Evolutionary conservation across 1,139 yeast species (phyloP), one percentile per base, ranked within the genome.

Genomic region (Blastobotrys indianensis): DNA sequence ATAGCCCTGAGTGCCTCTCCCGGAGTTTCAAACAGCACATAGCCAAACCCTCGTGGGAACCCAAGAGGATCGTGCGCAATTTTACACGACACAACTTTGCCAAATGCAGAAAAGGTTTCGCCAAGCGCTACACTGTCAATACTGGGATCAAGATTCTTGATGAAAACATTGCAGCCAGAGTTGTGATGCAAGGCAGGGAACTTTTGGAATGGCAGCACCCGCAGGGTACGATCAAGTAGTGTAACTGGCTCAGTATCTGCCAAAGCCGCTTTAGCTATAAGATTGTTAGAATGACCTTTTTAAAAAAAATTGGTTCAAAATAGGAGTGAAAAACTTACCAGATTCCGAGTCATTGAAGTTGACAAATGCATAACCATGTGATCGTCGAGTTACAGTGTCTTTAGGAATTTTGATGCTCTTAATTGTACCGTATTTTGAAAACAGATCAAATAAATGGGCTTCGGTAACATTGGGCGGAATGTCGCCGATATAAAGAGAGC

Each of bases 191-290:
- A 68, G 50, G 90, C 76, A 53, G 94, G 94, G 66, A 85, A 94
- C 75, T 94, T 81, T 73, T 85, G 94, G 57, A 94, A 85, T 87
- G 94, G 85, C 90, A 85, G 83, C 69, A 87, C 85, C 72, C 94
- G 81, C 69, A 94, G 83, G 59, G 92, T 87, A 65, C 81, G 82
- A 62, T 92, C 94, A 67, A 85, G 85, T 66, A 88, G 75, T 62
- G 79, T 79, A 54, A 83, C 70, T 71, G 85, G 85, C 79, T 84
- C 82, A 69, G 84, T 76, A 64, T 82, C 83, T 61, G 82, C 88
- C 65, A 86, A 75, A 53, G 96, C 95, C 61, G 74, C 77, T 68
- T 79, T 84, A 61, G 94, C 95, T 20, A 20, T 7, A 20, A n/a
- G n/a, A 20, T 20, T 20, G 25, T 20, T 20, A 20, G 25, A 4